Conservation (phyloP, 768 basidiomycete species). For the Asterophora lycoperdoides region DNA sequence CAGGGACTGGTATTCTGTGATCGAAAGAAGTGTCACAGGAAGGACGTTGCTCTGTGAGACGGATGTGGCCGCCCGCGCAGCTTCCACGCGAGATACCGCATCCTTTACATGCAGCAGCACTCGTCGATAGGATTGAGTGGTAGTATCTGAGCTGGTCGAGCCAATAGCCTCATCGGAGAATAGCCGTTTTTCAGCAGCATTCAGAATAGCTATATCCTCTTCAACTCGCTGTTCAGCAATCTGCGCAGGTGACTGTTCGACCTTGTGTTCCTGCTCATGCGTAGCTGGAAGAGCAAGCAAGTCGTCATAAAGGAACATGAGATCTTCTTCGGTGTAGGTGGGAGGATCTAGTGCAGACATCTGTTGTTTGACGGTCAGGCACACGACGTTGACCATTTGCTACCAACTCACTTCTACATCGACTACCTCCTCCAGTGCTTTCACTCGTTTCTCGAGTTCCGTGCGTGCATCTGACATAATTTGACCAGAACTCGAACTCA, state of each 20-base stretch:
- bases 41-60: conserved; percentile 21
- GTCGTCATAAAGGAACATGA: conserved; percentile 41
- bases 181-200: conserved; percentile 29
- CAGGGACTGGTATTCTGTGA: conserved; percentile 51
- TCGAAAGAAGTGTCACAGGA: conserved; percentile 44
- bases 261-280: conserved; percentile 5
- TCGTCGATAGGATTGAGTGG: conserved; percentile 25
- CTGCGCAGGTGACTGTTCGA: conserved; percentile 9
- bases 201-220: conserved; percentile 32
- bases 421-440: conserved; percentile 33
- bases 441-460: conserved; percentile 34
- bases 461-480: conserved; percentile 11
- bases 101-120: conserved; percentile 33
- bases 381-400: not conserved
- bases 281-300: conserved; percentile 32
- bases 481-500: conserved; percentile 14
- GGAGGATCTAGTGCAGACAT: conserved; percentile 27
- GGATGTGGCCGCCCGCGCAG: conserved; percentile 18
- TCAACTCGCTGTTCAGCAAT: conserved; percentile 21
- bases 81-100: conserved; percentile 31
- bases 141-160: conserved; percentile 1
- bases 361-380: conserved; percentile 18
- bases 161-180: not conserved
- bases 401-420: conserved; percentile 28
- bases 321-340: conserved; percentile 39